These are phyloP conservation scores for Sinapis alba DNA, from an alignment of 441 rosid genomes.

Conservation along the genomic window DNA sequence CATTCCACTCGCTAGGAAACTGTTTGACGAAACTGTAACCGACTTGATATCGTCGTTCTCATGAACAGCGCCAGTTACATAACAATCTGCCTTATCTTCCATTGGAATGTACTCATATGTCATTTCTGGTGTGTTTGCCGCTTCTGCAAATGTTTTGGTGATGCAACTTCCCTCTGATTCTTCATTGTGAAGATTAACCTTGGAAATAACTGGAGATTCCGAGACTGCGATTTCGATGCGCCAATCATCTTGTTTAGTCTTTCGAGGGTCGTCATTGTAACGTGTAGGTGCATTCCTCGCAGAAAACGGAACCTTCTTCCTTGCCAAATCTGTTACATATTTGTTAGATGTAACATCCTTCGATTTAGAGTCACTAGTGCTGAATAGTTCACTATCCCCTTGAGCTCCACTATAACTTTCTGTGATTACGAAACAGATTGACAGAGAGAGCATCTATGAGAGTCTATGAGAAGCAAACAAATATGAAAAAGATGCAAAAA, in stretches of 20 bases:
- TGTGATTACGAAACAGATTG: conserved; percentile 32
- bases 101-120: conserved; percentile 57
- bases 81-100: conserved; percentile 70
- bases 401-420: conserved; percentile 64
- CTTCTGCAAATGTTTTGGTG: conserved; percentile 61
- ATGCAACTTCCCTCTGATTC: conserved; percentile 84
- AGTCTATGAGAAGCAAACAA: not conserved
- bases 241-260: conserved; percentile 70
- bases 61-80: conserved; percentile 50
- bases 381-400: conserved; percentile 58
- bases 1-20: conserved; percentile 44
- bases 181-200: conserved; percentile 55
- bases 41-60: conserved; percentile 59
- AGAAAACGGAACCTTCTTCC: conserved; percentile 61
- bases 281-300: conserved; percentile 48
- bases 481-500: not conserved
- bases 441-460: conserved; percentile 21
- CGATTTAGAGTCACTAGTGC: conserved; percentile 51
- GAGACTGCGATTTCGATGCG: conserved; percentile 78
- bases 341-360: conserved; percentile 54
- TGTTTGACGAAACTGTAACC: conserved; percentile 52
- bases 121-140: conserved; percentile 47
- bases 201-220: conserved; percentile 45
- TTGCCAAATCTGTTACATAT: conserved; percentile 49
- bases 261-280: conserved; percentile 46